Evolutionary conservation across 202 grass and related monocot species (phyloP).

Genomic region (Setaria viridis): DNA sequence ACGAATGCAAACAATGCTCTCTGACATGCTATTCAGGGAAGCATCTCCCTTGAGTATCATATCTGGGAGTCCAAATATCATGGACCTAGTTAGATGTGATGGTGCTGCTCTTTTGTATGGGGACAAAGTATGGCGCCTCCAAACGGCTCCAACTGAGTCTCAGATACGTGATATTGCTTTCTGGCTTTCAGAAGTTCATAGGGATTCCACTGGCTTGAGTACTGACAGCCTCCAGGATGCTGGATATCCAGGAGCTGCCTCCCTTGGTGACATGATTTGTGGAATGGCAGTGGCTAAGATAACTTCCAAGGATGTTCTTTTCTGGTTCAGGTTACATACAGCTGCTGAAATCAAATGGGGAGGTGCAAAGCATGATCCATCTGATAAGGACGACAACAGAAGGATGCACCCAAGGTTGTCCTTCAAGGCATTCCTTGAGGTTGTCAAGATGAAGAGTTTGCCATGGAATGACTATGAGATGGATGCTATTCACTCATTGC

Average conservation of each 20-base stretch:
- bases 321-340: slow-evolving; percentile 94
- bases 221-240: slow-evolving; percentile 93
- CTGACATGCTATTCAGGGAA: slow-evolving; percentile 89
- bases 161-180: slow-evolving; percentile 81
- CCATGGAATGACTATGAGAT: slow-evolving; percentile 94
- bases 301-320: slow-evolving; percentile 83
- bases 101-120: slow-evolving; percentile 84
- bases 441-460: slow-evolving; percentile 93
- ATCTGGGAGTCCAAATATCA: slow-evolving; percentile 82
- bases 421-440: slow-evolving; percentile 93
- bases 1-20: slow-evolving; percentile 82
- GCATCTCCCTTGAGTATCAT: slow-evolving; percentile 80
- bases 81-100: slow-evolving; percentile 90
- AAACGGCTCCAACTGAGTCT: slow-evolving; percentile 66
- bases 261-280: slow-evolving; percentile 79
- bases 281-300: slow-evolving; percentile 96
- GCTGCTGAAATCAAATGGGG: slow-evolving; percentile 91
- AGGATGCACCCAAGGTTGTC: slow-evolving; percentile 96
- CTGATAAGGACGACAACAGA: slow-evolving; percentile 74
- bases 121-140: slow-evolving; percentile 74
- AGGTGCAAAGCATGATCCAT: slow-evolving; percentile 89
- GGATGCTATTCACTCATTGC: slow-evolving; percentile 95
- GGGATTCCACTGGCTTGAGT: slow-evolving; percentile 90
- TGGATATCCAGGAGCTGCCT: slow-evolving; percentile 78
- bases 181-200: slow-evolving; percentile 84